Base-by-base conservation (phyloP, 768 basidiomycete genomes). In the Russula abietina region DNA sequence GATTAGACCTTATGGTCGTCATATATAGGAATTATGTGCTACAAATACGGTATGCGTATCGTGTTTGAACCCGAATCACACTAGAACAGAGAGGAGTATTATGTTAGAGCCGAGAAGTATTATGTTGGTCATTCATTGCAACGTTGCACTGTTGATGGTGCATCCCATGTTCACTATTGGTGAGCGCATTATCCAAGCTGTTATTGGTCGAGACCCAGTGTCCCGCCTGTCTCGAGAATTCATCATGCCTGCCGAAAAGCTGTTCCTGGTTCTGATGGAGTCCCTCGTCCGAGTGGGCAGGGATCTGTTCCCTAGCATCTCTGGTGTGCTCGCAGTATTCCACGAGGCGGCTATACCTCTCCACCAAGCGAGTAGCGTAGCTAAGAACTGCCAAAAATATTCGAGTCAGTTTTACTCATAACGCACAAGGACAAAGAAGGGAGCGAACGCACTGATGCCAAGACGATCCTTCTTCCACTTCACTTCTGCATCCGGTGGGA, bases 401-500 rank as follows among this genome's bases (percentile, higher is more conserved):
- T 53, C 3, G 28, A 43, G 17, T 45, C 43, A 45, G 10, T n/a
- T 22, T 43, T 22, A 43, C 19, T 43, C 41, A 45, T n/a, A n/a
- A 4, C 41, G 8, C 19, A 22, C 43, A 22, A n/a, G 41, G 19
- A 43, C n/a, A 22, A n/a, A 19, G 10, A n/a, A 17, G 9, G 16
- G 16, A 39, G 38, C 16, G 16, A 39, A 28, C 62, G 30, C 19
- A 63, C 62, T 55, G 16, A 28, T 54, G 36, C n/a, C 12, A 39
- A 63, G 62, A 14, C 62, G 57, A 16, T 63, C 30, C 57, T 63
- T 63, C 62, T 63, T 63, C 30, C 39, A 49, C 28, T 26, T 58
- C n/a, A 46, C 22, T 22, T 26, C 8, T 6, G 33, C 46, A 1
- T 24, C 36, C 3, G 28, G 10, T 2, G 62, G 62, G 16, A 63